A percentile compares a stretch with the other conserved stretches of the same genome.
Evolutionary conservation across 106 monocot species (phyloP).

Genomic region (Allium fistulosum): DNA sequence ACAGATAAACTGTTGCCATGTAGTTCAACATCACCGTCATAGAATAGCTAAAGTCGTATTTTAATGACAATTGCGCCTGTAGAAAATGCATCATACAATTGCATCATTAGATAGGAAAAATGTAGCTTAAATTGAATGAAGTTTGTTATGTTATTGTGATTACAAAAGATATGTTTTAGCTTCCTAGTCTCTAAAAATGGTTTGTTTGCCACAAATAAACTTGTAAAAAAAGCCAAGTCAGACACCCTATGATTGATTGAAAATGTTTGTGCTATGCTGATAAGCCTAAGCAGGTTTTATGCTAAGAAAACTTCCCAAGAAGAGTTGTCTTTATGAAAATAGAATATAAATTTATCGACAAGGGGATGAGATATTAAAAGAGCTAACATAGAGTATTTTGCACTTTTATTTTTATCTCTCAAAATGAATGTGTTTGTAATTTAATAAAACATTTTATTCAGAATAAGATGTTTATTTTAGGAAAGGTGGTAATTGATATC

Average conservation of each 20-base stretch:
- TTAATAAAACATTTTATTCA: no score
- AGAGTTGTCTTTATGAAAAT: no score
- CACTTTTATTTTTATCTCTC: no score
- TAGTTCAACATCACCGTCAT: constrained; percentile 20
- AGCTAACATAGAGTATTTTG: no score
- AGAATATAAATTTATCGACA: no score
- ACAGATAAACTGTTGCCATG: constrained; percentile 9
- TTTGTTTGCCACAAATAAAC: neutral
- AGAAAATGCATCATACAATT: neutral
- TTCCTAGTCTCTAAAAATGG: neutral
- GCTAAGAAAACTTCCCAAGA: neutral
- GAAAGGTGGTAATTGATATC: no score
- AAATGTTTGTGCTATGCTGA: no score
- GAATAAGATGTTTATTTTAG: no score
- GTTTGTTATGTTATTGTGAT: neutral
- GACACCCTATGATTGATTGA: neutral
- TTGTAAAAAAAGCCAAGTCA: neutral
- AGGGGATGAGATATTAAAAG: no score
- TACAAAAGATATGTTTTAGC: neutral
- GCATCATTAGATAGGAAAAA: neutral
- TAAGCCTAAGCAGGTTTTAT: neutral
- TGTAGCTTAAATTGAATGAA: neutral
- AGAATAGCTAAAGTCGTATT: neutral
- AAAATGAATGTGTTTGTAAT: no score
- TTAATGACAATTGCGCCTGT: neutral